Base-by-base conservation (phyloP, 2,329 filamentous ascomycete species). In the Lachnellula occidentalis region DNA sequence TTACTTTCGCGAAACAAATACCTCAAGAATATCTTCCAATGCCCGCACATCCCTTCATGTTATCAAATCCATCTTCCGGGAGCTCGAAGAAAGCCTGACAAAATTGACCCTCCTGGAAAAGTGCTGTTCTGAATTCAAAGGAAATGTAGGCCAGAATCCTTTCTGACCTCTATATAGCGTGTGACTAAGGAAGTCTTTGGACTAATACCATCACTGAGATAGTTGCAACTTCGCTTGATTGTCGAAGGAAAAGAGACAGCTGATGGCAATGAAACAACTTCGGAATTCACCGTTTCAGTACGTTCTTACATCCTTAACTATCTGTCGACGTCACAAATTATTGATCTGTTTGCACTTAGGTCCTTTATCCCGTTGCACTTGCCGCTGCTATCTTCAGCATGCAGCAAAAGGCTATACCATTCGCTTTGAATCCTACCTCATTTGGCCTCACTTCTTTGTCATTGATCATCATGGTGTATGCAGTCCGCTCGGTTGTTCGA, bases 211-310 rank as follows among this genome's bases (percentile, higher is more conserved):
- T 43, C 41, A 5, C 7, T 36, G 17, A 21, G n/a, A 12, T 47
- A 55, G 53, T 42, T 55, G 21, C 19, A 55, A 34, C 53, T 55
- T 51, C 53, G 31, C n/a, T 48, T 55, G n/a, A 22, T 17, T 24
- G 31, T 55, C 4, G 43, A 48, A 43, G 15, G 11, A 15, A 55
- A 55, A 27, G 53, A 51, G 48, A 43, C 53, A 4, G 48, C 48
- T 22, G 48, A 19, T 37, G 22, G 46, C 14, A 55, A 45, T 15
- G 53, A 22, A 15, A 17, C 14, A 31, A 51, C 19, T 27, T 51
- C 48, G 24, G 48, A 51, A 22, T 43, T 55, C 19, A 51, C 21
- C 4, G 34, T 55, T 8, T 15, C 53, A 14, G 53, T 55, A 55
- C 7, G 43, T 51, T 19, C n/a, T 22, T 31, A 15, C 36, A n/a